Base-by-base conservation (phyloP, 2,329 filamentous ascomycete genomes). In the Neopestalotiopsis clavispora region DNA sequence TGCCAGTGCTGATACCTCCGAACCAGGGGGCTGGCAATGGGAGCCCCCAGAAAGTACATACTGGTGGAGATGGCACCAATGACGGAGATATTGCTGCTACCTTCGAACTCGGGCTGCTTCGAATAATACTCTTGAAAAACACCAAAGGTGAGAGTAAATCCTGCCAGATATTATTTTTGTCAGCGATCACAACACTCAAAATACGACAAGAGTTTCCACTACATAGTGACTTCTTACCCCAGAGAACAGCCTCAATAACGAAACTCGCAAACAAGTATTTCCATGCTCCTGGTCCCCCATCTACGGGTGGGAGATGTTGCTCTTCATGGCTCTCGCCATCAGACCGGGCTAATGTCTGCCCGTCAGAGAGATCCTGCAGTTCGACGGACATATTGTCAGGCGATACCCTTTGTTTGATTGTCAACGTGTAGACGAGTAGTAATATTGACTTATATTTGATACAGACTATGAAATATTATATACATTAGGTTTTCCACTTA, bases 41-140 rank as follows among this genome's bases (percentile, higher is more conserved):
- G 85, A 9, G 82, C 80, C n/a, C 82, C 82, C n/a, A 90, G 80
- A 73, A 89, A 90, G 80, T 89, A 87, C 70, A 89, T 81, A 4
- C 87, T 85, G 87, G 87, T 87, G 3, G 89, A 84, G 67, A 86
- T 88, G 1, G 90, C 92, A 0, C 91, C 91, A 66, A 93, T 89
- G 13, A 89, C 82, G 40, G 90, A 84, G 63, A 92, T 88, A 56
- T 84, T 81, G 40, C 83, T 81, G 0, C 84, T 83, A 1, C 84
- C 84, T 4, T 80, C 79, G 67, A 93, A 93, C 1, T 88, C 86
- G 4, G 84, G 83, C 69, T 90, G 84, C 1, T 82, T 85, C 40
- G 83, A 86, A 76, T 93, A 93, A 77, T 92, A 91, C 63, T 90
- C 85, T 72, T 93, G 90, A 74, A 94, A 93, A 28, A 94, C 85